Conservation (phyloP, 2,329 filamentous ascomycete genomes). For the Acarospora socialis region DNA sequence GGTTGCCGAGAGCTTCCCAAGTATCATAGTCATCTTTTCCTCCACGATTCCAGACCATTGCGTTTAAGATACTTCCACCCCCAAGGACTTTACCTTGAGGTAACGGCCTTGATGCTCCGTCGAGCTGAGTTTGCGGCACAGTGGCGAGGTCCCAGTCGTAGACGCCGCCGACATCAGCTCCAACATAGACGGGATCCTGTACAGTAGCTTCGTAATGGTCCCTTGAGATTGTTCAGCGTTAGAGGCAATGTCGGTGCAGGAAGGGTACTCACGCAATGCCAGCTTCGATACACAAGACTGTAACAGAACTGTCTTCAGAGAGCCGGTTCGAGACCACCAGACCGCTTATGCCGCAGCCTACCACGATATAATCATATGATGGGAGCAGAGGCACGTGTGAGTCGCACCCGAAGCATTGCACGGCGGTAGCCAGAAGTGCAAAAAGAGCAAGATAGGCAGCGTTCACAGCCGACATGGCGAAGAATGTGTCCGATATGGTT, state of each 20-base stretch:
- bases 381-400: conserved; percentile 10
- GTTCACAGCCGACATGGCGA: background rate
- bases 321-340: conserved; percentile 23
- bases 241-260: too few relatives aligned
- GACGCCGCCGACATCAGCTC: conserved; percentile 14
- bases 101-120: conserved; percentile 13
- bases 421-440: background rate
- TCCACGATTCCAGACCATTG: conserved; percentile 27
- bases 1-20: conserved; percentile 33
- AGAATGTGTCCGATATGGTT: background rate
- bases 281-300: conserved; percentile 14
- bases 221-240: conserved; percentile 13
- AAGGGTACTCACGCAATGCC: conserved; percentile 10
- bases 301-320: conserved; percentile 17
- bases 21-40: conserved; percentile 28
- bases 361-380: conserved; percentile 17
- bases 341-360: conserved; percentile 23
- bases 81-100: conserved; percentile 23
- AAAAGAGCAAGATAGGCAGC: background rate
- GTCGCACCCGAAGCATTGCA: conserved; percentile 7
- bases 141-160: conserved; percentile 19
- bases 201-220: conserved; percentile 19
- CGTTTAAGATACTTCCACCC: conserved; percentile 27
- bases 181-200: conserved; percentile 18
- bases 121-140: conserved; percentile 17